Evolutionary conservation across 371 early-diverging fungal species (phyloP).

Genomic region (Circinella minor): DNA sequence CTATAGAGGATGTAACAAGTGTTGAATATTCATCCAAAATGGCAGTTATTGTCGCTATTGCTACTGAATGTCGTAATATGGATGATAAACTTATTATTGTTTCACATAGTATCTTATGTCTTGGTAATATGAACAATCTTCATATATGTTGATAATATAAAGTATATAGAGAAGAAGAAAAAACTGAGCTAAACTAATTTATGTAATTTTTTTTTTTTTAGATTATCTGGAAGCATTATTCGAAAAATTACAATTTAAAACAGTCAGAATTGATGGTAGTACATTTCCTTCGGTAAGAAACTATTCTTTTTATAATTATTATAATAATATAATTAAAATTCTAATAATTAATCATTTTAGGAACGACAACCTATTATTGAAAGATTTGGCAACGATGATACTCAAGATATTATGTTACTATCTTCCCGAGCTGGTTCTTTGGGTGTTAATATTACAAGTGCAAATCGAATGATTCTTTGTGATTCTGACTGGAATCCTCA

Average conservation of each 20-base stretch:
- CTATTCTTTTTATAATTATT: slow-evolving; percentile 18
- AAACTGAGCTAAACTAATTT: background rate
- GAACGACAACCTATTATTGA: slow-evolving; percentile 78
- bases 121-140: slow-evolving; percentile 43
- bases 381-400: slow-evolving; percentile 63
- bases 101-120: slow-evolving; percentile 68
- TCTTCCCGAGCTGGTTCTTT: slow-evolving; percentile 81
- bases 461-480: slow-evolving; percentile 87
- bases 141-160: slow-evolving; percentile 1
- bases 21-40: slow-evolving; percentile 36
- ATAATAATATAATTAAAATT: background rate
- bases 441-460: slow-evolving; percentile 89
- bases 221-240: slow-evolving; percentile 56
- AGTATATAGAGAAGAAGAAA: background rate
- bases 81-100: slow-evolving; percentile 80
- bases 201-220: slow-evolving; percentile 10
- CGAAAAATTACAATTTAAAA: slow-evolving; percentile 15
- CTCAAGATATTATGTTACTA: slow-evolving; percentile 68
- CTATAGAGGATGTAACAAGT: slow-evolving; percentile 22
- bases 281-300: slow-evolving; percentile 23
- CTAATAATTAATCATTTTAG: slow-evolving; percentile 16
- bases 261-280: slow-evolving; percentile 59
- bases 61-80: slow-evolving; percentile 30
- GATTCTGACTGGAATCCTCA: slow-evolving; percentile 98
- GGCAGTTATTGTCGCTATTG: slow-evolving; percentile 26